Evolutionary conservation across 1,284 basidiomycete genomes (phyloP).

Genomic region (Ganoderma lucidum): DNA sequence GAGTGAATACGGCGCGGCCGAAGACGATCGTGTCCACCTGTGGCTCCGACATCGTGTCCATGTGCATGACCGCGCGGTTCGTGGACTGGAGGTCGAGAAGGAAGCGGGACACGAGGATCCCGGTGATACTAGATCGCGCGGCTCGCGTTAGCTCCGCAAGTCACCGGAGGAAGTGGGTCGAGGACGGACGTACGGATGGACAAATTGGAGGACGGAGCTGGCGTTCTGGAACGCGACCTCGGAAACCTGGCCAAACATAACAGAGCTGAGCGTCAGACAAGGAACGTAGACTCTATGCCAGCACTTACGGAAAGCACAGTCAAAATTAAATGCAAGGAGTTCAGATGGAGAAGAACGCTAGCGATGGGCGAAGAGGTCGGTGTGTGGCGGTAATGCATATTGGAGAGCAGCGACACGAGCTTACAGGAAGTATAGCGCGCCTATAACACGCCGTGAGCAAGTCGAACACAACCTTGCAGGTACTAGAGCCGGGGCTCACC

Average conservation of each 20-base stretch:
- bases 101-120: conserved; percentile 18
- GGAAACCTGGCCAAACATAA: background rate
- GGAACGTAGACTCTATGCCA: background rate
- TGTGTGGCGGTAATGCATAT: no score
- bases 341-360: conserved; percentile 8
- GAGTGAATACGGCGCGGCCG: conserved; percentile 1
- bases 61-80: conserved; percentile 5
- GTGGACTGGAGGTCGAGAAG: conserved; percentile 16
- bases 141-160: background rate
- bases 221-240: conserved; percentile 8
- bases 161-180: background rate
- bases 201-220: conserved; percentile 11
- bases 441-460: background rate
- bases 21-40: conserved; percentile 7
- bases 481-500: background rate
- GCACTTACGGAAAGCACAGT: conserved; percentile 12
- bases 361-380: background rate
- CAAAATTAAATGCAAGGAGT: conserved; percentile 5
- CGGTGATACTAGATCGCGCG: conserved; percentile 9
- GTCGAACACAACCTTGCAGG: no score
- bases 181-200: conserved; percentile 10
- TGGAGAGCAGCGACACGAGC: background rate
- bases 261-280: no score
- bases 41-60: background rate
- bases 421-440: conserved; percentile 14